These are phyloP conservation scores for Chloranthus sessilifolius DNA, from an alignment of 164 flowering plant species.

Conservation along the genomic window DNA sequence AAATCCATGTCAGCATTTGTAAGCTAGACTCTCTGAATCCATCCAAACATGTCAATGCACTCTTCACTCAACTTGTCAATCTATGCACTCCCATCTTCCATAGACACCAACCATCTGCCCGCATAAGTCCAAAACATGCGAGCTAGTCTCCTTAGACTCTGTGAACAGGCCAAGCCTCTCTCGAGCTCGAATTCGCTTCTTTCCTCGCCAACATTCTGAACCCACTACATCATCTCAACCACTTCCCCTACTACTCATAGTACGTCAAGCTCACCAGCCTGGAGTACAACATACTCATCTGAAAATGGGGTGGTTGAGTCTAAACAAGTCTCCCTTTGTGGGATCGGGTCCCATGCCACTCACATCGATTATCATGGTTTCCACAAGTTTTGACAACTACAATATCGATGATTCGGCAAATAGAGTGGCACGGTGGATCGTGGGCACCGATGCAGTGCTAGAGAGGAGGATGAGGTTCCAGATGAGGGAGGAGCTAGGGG, in stretches of 20 bases:
- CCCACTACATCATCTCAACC: conserved; percentile 31
- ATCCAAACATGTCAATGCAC: conserved; percentile 33
- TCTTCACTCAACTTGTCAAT: conserved; percentile 37
- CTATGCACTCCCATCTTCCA: conserved; percentile 28
- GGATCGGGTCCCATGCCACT: conserved; percentile 65
- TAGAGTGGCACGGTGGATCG: conserved; percentile 16
- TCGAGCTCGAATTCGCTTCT: conserved; percentile 36
- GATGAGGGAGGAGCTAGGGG: conserved; percentile 28
- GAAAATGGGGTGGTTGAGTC: conserved; percentile 28
- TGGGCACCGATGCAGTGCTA: conserved; percentile 29
- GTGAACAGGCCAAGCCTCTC: conserved; percentile 36
- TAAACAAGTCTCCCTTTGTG: conserved; percentile 39
- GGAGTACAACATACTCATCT: conserved; percentile 25
- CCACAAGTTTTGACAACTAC: conserved; percentile 35
- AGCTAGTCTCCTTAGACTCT: conserved; percentile 25
- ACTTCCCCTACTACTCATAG: conserved; percentile 48
- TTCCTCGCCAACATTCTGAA: conserved; percentile 15
- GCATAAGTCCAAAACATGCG: conserved; percentile 25
- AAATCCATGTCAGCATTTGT: conserved; percentile 28
- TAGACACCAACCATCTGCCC: conserved; percentile 21
- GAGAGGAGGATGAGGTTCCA: conserved; percentile 39
- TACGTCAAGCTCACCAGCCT: conserved; percentile 35
- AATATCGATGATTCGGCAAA: conserved; percentile 26
- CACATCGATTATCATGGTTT: conserved; percentile 31
- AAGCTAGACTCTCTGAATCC: conserved; percentile 38